Percentiles rank a stretch among this genome's conserved stretches.
phyloP scores from a whole-genome alignment of 176 grass and related monocot species.

The Lolium perenne region DNA sequence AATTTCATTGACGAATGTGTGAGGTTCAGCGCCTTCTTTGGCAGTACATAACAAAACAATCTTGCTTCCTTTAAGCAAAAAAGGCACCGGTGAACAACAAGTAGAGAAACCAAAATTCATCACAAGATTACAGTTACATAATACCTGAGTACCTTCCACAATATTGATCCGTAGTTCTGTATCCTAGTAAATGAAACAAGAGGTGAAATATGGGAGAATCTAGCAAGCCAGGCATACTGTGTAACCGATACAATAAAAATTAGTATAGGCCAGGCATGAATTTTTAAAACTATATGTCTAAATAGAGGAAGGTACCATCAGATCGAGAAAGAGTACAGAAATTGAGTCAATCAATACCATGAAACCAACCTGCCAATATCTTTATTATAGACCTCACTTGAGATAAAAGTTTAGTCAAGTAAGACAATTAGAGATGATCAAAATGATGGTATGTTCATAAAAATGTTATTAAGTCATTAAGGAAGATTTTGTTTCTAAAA shows the following conservation, averaged over 20 bases:
- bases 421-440: too few relatives aligned
- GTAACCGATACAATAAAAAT: neutral
- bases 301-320: too few relatives aligned
- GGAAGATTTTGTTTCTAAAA: too few relatives aligned
- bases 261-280: too few relatives aligned
- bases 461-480: too few relatives aligned
- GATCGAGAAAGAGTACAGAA: too few relatives aligned
- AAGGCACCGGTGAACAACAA: conserved; percentile 67
- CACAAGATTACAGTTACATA: conserved; percentile 12
- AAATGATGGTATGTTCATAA: too few relatives aligned
- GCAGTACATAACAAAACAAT: conserved; percentile 71
- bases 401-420: too few relatives aligned
- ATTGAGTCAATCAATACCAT: too few relatives aligned
- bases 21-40: conserved; percentile 63
- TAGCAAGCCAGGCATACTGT: neutral
- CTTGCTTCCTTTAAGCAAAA: conserved; percentile 6
- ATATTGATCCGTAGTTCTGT: neutral
- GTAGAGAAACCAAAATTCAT: conserved; percentile 14
- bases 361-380: too few relatives aligned
- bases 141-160: neutral
- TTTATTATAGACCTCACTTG: too few relatives aligned
- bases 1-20: conserved; percentile 74
- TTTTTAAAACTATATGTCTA: too few relatives aligned
- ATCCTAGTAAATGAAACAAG: neutral
- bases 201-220: neutral